Base-by-base conservation (phyloP, 768 basidiomycete species). In the Pleurotus pulmonarius region DNA sequence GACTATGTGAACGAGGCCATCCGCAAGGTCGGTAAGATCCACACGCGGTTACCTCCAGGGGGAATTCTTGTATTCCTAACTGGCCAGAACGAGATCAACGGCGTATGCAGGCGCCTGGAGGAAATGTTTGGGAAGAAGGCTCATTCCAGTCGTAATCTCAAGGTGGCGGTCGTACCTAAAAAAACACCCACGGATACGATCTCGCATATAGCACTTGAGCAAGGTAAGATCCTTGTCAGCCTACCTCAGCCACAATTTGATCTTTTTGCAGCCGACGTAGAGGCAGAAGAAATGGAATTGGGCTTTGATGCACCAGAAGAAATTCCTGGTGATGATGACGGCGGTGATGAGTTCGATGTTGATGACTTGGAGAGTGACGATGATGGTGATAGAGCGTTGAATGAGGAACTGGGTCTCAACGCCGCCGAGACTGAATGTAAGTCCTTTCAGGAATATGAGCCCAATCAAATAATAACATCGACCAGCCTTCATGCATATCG, bases 1-100 rank as follows among this genome's bases (percentile, higher is more conserved):
- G 92, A 98, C 69, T 98, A 98, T 64, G 85, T 98, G 46, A 82
- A 80, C 2, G 94, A 98, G 69, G 92, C 94, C 2, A 83, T 95
- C 63, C 90, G 86, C 66, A 99, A 99, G 70, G 80, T 92, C 1
- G 75, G 79, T 56, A 95, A 97, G 70, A 98, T 99, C 43, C 97
- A 99, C 69, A 81, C 90, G 13, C 84, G 93, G 15, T 74, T 99
- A 16, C 97, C 97, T 2, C 84, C 91, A 0, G 97, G 97, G 0
- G 97, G 95, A 3, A 88, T 99, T 37, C 78, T 99, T 48, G 84
- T 96, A 47, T 97, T 97, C 69, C 74, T 98, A 60, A 98, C 97
- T 0, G 97, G 97, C 18, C 96, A 98, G 70, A 91, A 92, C 59
- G 97, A 99, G 73, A 98, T 99, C 62, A 77, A 78, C 12, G 88